A percentile compares a stretch with the other conserved stretches of the same genome.
phyloP scores from a whole-genome alignment of 306 rosid species.

The Sicyos baderoa region DNA sequence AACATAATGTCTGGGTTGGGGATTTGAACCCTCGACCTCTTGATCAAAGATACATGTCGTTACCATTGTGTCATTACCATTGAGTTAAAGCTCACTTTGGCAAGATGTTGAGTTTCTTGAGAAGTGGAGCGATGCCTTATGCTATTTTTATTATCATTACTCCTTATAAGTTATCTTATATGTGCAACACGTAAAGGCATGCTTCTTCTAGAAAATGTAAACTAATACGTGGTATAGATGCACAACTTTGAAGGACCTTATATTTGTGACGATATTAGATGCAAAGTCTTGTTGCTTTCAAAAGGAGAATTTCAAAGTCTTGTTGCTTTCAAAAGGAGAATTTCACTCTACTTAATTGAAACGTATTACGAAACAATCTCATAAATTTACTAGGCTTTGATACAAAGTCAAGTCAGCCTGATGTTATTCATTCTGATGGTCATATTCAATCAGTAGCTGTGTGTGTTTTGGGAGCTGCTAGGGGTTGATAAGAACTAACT shows the following conservation, averaged over 20 bases:
- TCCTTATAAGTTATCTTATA: neutral
- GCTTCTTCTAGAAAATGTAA: too few species aligned
- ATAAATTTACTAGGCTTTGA: too few species aligned
- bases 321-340: neutral
- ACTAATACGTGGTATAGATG: neutral
- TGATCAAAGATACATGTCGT: too few species aligned
- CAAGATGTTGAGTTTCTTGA: neutral
- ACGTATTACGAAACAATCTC: too few species aligned
- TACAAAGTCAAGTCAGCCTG: too few species aligned
- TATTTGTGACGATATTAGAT: neutral
- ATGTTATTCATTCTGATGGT: neutral
- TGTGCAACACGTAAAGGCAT: neutral
- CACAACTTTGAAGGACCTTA: neutral
- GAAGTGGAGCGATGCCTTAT: neutral
- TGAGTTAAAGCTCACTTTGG: too few species aligned
- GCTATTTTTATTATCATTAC: neutral
- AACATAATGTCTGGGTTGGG: too few species aligned
- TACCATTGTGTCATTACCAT: too few species aligned
- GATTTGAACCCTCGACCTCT: too few species aligned
- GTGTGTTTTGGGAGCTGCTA: neutral
- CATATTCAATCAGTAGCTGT: too few species aligned
- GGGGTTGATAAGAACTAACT: neutral
- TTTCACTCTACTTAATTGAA: neutral
- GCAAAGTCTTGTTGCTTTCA: neutral
- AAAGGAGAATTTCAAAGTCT: too few species aligned